Conservation (phyloP, 2,329 filamentous ascomycete species). For the Sclerotinia borealis region DNA sequence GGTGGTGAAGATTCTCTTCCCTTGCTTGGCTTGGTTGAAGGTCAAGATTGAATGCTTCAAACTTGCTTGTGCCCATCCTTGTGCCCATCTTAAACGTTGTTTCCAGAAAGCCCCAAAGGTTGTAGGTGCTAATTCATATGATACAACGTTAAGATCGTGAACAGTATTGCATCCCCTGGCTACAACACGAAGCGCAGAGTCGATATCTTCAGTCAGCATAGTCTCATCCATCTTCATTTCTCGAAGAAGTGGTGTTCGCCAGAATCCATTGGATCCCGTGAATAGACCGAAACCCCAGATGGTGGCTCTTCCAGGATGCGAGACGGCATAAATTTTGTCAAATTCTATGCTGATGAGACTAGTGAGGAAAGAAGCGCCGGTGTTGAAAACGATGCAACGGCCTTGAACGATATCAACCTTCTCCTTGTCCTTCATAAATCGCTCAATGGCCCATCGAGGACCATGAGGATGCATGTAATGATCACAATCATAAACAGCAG, state of each 20-base stretch:
- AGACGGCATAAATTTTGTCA: slow-evolving; percentile 46
- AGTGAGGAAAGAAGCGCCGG: slow-evolving; percentile 38
- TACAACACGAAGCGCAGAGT: slow-evolving; percentile 40
- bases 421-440: slow-evolving; percentile 36
- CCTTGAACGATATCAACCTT: slow-evolving; percentile 44
- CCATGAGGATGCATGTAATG: slow-evolving; percentile 45
- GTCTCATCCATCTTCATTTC: slow-evolving; percentile 42
- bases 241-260: slow-evolving; percentile 39
- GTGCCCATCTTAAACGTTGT: slow-evolving; percentile 43
- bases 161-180: slow-evolving; percentile 37
- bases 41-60: slow-evolving; percentile 38
- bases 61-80: slow-evolving; percentile 44
- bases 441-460: slow-evolving; percentile 42
- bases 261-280: slow-evolving; percentile 41
- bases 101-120: slow-evolving; percentile 42
- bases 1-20: slow-evolving; percentile 33
- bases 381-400: slow-evolving; percentile 44
- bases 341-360: slow-evolving; percentile 45
- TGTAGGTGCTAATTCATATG: slow-evolving; percentile 43
- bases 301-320: slow-evolving; percentile 41
- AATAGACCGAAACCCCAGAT: slow-evolving; percentile 45
- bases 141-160: slow-evolving; percentile 44
- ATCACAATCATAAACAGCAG: slow-evolving; percentile 45
- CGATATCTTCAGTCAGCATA: slow-evolving; percentile 46
- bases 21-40: slow-evolving; percentile 36